Percentiles rank a stretch among this genome's conserved stretches.
These are phyloP conservation scores for Acacia concinna DNA, from an alignment of 331 rosid genomes.

Conservation along the genomic window DNA sequence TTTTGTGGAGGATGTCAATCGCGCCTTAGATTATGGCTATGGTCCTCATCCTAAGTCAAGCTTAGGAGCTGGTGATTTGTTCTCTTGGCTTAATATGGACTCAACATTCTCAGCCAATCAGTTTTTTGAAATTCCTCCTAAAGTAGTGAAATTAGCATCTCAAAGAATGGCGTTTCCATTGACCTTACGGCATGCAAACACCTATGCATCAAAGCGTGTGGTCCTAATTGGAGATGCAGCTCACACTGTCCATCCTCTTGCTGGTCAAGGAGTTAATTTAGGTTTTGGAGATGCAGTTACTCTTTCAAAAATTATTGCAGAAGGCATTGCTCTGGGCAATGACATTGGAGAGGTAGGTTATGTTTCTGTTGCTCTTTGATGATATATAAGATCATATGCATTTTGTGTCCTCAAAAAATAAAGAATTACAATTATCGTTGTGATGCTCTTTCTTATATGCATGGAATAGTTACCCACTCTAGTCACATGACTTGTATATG, in stretches of 20 bases:
- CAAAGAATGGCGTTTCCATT: constrained; percentile 79
- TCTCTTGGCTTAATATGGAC: constrained; percentile 68
- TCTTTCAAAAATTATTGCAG: constrained; percentile 78
- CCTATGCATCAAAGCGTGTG: constrained; percentile 68
- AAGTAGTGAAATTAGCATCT: constrained; percentile 63
- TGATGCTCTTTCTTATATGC: not conserved
- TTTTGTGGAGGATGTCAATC: constrained; percentile 66
- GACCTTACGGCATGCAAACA: constrained; percentile 76
- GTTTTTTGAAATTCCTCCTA: constrained; percentile 76
- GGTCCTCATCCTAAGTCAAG: constrained; percentile 74
- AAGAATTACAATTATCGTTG: not conserved
- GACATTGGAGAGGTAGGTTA: constrained; percentile 77
- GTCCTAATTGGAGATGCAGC: constrained; percentile 90
- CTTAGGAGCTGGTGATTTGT: constrained; percentile 48
- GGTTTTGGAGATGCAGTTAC: constrained; percentile 86
- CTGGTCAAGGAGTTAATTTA: constrained; percentile 95
- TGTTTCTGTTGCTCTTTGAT: constrained; percentile 11
- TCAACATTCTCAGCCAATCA: constrained; percentile 52
- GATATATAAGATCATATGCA: not conserved
- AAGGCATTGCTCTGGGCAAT: constrained; percentile 79
- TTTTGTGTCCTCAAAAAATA: not conserved
- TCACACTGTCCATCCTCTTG: constrained; percentile 93
- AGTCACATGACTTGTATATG: not conserved
- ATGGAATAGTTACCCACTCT: not conserved
- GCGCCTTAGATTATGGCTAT: constrained; percentile 73